Percentiles rank a stretch among this genome's conserved stretches.
These are phyloP conservation scores for Tuber brumale DNA, from an alignment of 495 filamentous ascomycete genomes.

Conservation along the genomic window DNA sequence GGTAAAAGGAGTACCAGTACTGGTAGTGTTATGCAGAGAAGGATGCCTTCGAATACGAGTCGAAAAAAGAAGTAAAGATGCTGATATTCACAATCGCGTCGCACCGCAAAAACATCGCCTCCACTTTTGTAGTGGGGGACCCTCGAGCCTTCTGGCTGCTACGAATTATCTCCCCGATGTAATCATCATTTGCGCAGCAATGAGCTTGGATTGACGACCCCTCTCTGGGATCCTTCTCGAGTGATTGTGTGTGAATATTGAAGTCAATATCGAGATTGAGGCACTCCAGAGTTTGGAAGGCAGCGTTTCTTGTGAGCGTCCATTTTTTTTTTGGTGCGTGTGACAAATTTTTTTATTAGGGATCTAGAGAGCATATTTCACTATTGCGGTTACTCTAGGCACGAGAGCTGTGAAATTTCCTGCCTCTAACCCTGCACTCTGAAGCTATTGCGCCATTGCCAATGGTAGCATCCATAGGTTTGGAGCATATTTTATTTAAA, in stretches of 20 bases:
- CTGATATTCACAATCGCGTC: neutral
- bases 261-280: neutral
- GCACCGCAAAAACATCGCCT: neutral
- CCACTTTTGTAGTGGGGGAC: neutral
- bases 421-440: neutral
- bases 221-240: neutral
- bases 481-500: neutral
- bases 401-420: neutral
- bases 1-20: too few relatives aligned
- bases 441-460: neutral
- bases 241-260: neutral
- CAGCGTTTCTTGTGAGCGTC: neutral
- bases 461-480: neutral
- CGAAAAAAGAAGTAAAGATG: neutral
- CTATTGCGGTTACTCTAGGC: neutral
- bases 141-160: neutral
- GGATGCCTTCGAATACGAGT: neutral
- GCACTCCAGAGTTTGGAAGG: neutral
- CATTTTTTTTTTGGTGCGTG: neutral
- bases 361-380: neutral
- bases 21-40: neutral
- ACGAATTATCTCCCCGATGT: neutral
- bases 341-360: neutral
- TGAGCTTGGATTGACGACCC: neutral
- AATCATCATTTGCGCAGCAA: neutral